A percentile compares a stretch with the other conserved stretches of the same genome.
These are phyloP conservation scores for Phyllosticta citriasiana DNA, from an alignment of 2,329 filamentous ascomycete species.

Conservation along the genomic window DNA sequence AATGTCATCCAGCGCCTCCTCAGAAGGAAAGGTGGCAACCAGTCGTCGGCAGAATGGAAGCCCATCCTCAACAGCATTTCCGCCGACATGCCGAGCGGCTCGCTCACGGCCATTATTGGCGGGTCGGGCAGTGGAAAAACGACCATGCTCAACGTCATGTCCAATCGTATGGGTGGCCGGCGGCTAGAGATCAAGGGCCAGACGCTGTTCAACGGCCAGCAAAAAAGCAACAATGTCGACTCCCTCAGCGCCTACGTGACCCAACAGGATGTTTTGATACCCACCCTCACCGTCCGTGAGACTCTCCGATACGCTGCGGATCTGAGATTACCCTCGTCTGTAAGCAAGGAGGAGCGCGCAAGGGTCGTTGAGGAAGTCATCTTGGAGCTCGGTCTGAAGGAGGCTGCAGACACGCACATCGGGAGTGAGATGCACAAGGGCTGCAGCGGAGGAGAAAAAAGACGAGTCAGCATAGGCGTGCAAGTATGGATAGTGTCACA, in stretches of 20 bases:
- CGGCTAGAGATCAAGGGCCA: constrained; percentile 42
- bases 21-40: constrained; percentile 16
- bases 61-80: constrained; percentile 53
- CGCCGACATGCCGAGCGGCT: constrained; percentile 54
- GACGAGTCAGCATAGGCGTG: constrained; percentile 66
- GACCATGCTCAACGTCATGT: constrained; percentile 53
- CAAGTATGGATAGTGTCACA: constrained; percentile 34
- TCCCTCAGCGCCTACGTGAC: constrained; percentile 59
- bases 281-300: constrained; percentile 65
- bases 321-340: constrained; percentile 55
- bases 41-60: constrained; percentile 25
- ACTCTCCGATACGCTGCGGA: constrained; percentile 65
- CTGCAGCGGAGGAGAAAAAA: constrained; percentile 70
- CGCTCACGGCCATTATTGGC: constrained; percentile 65
- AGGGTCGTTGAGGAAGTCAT: constrained; percentile 67
- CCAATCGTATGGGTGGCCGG: constrained; percentile 54
- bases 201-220: constrained; percentile 50
- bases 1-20: constrained; percentile 14
- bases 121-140: constrained; percentile 62
- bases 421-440: constrained; percentile 62
- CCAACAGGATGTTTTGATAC: constrained; percentile 65
- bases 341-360: constrained; percentile 47
- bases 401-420: constrained; percentile 65
- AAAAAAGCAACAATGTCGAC: constrained; percentile 24
- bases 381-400: constrained; percentile 62